Base-by-base conservation (phyloP, 2,329 filamentous ascomycete genomes). In the Verticillium alfalfae region DNA sequence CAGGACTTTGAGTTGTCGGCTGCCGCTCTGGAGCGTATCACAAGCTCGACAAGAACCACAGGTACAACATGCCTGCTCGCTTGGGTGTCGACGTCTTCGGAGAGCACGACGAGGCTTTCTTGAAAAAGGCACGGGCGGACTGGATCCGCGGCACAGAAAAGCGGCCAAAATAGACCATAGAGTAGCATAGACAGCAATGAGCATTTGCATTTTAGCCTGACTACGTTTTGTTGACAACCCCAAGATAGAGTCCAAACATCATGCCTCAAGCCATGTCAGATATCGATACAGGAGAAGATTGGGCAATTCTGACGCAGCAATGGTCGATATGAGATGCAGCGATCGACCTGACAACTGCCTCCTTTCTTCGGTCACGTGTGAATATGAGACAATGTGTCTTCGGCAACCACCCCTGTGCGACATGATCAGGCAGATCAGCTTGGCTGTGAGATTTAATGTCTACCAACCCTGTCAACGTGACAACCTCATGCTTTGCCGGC, bases 21-120 rank as follows among this genome's bases (percentile, higher is more conserved):
- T 36, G 74, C 76, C 36, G 74, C 71, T 9, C 71, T 77, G 56
- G 71, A 76, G 54, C 71, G 71, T 59, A 72, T 81, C 58, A 72
- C 56, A 68, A 68, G 3, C 66, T 80, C 38, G 76, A 79, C 63
- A 71, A 68, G 63, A 67, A 74, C 57, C 71, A 75, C 61, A 70
- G 77, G 26, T 79, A 79, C 68, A 80, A 80, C 63, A 77, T 79
- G 65, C 78, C 78, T 0, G 69, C 71, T 16, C 68, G 75, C 13
- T 73, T 77, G 66, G 78, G 78, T 0, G 71, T 75, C 10, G 70
- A 80, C 66, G 76, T 80, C 52, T 80, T 79, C 62, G 77, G 73
- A 13, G 77, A 79, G 66, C 70, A 70, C 6, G 72, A 71, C 10
- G 69, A 72, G 49, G 76, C 76, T 57, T 70, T 67, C 34, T 66